A percentile compares a stretch with the other conserved stretches of the same genome.
Evolutionary conservation across 192 early-diverging fungal species (phyloP).

Genomic region (Physocladia obscura): DNA sequence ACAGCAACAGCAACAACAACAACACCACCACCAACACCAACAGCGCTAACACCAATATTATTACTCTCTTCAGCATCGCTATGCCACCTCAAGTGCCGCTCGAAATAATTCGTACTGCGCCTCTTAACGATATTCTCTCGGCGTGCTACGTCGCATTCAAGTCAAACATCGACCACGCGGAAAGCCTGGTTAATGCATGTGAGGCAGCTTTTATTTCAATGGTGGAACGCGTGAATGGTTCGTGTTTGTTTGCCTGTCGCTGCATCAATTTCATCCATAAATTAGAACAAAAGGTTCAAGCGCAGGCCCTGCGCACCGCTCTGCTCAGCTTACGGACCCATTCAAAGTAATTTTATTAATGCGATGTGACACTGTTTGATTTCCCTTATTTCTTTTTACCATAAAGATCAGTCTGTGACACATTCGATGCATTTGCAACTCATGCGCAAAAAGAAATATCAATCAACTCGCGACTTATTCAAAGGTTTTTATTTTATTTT

Average conservation of each 20-base stretch:
- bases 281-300: conserved; percentile 41
- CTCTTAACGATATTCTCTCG: neutral
- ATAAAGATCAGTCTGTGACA: conserved; percentile 9
- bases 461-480: conserved; percentile 36
- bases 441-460: conserved; percentile 45
- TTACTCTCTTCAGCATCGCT: neutral
- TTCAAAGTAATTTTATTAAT: conserved; percentile 21
- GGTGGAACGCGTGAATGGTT: neutral
- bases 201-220: neutral
- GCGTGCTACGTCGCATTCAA: neutral
- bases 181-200: neutral
- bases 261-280: neutral
- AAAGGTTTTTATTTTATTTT: conserved; percentile 27
- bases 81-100: neutral
- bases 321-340: conserved; percentile 36
- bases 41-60: neutral
- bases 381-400: neutral
- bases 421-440: conserved; percentile 32
- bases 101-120: neutral
- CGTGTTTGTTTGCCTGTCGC: neutral
- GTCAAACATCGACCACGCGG: neutral
- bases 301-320: conserved; percentile 36
- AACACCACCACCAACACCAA: neutral
- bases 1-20: neutral
- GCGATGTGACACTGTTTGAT: neutral